Base-by-base conservation (phyloP, 345 rosid genomes). In the Camelina sativa region DNA sequence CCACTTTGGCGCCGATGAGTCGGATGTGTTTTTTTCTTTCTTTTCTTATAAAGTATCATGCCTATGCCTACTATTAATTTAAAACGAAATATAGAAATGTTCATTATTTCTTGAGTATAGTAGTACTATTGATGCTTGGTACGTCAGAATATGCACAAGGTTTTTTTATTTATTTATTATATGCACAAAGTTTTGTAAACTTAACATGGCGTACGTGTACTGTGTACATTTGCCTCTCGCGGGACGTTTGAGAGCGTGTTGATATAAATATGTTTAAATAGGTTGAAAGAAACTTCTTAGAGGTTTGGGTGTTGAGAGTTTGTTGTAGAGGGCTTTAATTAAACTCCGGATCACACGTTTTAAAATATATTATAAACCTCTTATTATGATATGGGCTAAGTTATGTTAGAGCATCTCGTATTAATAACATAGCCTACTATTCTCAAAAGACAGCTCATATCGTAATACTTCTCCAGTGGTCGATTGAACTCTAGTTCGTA, bases 1-100 rank as follows among this genome's bases (percentile, higher is more conserved):
- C 10, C 11, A 5, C 73, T 67, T 60, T 53, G 46, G 37, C 54
- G 46, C 12, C 46, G 54, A 75, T 67, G 54, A 67, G 28, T 60
- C n/a, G n/a, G 62, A 28, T 43, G 12, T n/a, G 13, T 3, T 40
- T 40, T 2, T 59, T 41, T 7, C 8, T 34, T 34, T 34, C 8
- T 34, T 19, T 40, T 50, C 44, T 28, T 16, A 28, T 34, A 38
- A 74, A 66, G 61, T 58, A 48, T 20, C 5, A 67, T 46, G 19
- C 68, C 44, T 57, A 67, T 46, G 19, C 68, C 44, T 57, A 66
- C 52, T 37, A 30, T 9, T 17, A 50, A 6, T 38, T 60, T 3
- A 1, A 22, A 15, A 35, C 19, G 2, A 28, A 63, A 73, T 25
- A 8, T 43, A 32, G 2, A 41, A 43, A 13, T 32, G 30, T 65